These are phyloP conservation scores for Endogone sp. DNA, from an alignment of 192 early-diverging fungal genomes.

Conservation along the genomic window DNA sequence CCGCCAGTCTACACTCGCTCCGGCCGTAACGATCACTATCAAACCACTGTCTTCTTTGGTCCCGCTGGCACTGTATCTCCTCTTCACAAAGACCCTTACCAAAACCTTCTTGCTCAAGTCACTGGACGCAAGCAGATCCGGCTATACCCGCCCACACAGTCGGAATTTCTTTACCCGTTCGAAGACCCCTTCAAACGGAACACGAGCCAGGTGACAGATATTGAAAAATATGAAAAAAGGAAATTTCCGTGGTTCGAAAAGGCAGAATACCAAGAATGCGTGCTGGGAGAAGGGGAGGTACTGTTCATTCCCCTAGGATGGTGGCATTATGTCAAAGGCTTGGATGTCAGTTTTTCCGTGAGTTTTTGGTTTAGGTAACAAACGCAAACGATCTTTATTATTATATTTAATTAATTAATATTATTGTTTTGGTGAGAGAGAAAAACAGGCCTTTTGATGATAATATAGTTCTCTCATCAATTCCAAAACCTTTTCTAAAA, in stretches of 20 bases:
- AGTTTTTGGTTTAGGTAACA: slow-evolving; percentile 80
- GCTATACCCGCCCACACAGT: slow-evolving; percentile 62
- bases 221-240: slow-evolving; percentile 53
- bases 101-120: slow-evolving; percentile 84
- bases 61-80: slow-evolving; percentile 78
- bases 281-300: slow-evolving; percentile 72
- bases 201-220: slow-evolving; percentile 65
- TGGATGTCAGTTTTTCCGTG: slow-evolving; percentile 74
- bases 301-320: slow-evolving; percentile 86
- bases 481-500: too few relatives aligned
- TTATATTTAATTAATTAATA: too few relatives aligned
- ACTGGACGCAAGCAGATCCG: slow-evolving; percentile 77
- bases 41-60: slow-evolving; percentile 59
- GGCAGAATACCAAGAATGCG: slow-evolving; percentile 61
- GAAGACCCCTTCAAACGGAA: slow-evolving; percentile 34
- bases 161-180: slow-evolving; percentile 56
- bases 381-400: too few relatives aligned
- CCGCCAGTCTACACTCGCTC: slow-evolving; percentile 72
- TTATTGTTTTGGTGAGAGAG: too few relatives aligned
- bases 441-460: too few relatives aligned
- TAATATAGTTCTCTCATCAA: too few relatives aligned
- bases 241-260: slow-evolving; percentile 52
- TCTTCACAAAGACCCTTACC: slow-evolving; percentile 74
- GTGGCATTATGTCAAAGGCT: slow-evolving; percentile 87
- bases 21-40: slow-evolving; percentile 18